Conservation (phyloP, 495 filamentous ascomycete genomes). For the Neurospora sp. region DNA sequence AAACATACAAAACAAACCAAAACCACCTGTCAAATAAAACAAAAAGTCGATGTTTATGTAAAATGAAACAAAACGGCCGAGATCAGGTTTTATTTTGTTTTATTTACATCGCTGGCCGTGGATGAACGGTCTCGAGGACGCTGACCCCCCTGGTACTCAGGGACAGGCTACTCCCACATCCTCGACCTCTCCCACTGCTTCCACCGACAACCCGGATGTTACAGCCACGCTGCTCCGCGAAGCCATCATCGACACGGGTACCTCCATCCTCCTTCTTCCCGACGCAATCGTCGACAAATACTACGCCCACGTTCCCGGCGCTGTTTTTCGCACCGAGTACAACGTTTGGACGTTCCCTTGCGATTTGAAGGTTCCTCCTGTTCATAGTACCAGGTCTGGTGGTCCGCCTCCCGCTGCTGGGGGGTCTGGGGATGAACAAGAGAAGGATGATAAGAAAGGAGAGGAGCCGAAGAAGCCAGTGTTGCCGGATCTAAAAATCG, state of each 20-base stretch:
- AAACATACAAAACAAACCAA: no score
- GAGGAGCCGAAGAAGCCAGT: constrained; percentile 3
- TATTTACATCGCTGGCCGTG: no score
- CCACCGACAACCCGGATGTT: background rate
- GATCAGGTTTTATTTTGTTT: no score
- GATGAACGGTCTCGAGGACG: background rate
- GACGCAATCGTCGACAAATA: constrained; percentile 49
- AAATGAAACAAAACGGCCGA: no score
- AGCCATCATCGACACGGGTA: constrained; percentile 68
- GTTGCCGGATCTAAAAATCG: constrained; percentile 43
- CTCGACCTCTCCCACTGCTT: background rate
- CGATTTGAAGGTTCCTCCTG: constrained; percentile 20
- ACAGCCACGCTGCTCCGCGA: background rate
- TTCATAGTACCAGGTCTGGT: background rate
- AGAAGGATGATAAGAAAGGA: no score
- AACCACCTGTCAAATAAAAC: no score
- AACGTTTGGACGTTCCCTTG: constrained; percentile 56
- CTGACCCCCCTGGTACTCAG: background rate
- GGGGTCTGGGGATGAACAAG: no score
- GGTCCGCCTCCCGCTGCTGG: background rate
- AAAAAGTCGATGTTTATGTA: no score
- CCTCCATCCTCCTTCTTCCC: constrained; percentile 57
- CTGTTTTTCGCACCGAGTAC: constrained; percentile 42
- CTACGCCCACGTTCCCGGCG: constrained; percentile 52
- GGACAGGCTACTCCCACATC: background rate